A percentile compares a stretch with the other conserved stretches of the same genome.
Evolutionary conservation across 805 yeast genomes (phyloP).

Genomic region (Nakazawaea wyomingensis): DNA sequence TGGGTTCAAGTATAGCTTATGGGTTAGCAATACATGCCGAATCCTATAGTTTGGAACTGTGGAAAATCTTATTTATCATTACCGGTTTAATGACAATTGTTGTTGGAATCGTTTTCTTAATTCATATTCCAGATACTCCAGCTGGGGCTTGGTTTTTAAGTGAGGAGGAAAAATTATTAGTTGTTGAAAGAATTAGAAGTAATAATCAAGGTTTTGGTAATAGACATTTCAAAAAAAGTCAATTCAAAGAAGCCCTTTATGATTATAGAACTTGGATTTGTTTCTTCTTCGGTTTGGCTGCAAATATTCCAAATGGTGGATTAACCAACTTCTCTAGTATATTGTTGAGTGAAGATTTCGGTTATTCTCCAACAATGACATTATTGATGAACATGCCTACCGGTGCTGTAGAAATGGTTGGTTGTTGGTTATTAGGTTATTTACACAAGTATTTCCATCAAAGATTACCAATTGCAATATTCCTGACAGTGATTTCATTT

Average conservation of each 20-base stretch:
- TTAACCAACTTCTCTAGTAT: constrained; percentile 43
- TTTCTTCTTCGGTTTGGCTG: constrained; percentile 38
- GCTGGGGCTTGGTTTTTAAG: constrained; percentile 42
- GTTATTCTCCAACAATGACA: constrained; percentile 24
- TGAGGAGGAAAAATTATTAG: constrained; percentile 40
- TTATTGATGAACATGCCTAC: constrained; percentile 32
- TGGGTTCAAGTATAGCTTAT: constrained; percentile 48
- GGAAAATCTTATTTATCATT: constrained; percentile 57
- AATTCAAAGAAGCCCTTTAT: constrained; percentile 47
- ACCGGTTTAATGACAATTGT: constrained; percentile 54
- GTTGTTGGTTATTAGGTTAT: constrained; percentile 20
- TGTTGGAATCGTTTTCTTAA: constrained; percentile 40
- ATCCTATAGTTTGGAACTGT: constrained; percentile 41
- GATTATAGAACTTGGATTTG: constrained; percentile 49
- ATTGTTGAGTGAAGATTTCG: constrained; percentile 35
- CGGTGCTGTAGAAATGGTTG: constrained; percentile 32
- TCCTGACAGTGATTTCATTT: constrained; percentile 16
- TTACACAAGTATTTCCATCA: constrained; percentile 12
- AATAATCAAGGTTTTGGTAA: constrained; percentile 61
- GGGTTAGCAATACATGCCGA: constrained; percentile 30
- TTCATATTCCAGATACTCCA: constrained; percentile 45
- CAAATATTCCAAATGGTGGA: constrained; percentile 56
- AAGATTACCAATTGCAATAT: constrained; percentile 21
- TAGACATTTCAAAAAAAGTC: constrained; percentile 47
- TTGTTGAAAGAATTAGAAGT: constrained; percentile 50